Evolutionary conservation across 192 early-diverging fungal species (phyloP), one percentile per base, ranked within the genome.

Genomic region (Backusella westeae): DNA sequence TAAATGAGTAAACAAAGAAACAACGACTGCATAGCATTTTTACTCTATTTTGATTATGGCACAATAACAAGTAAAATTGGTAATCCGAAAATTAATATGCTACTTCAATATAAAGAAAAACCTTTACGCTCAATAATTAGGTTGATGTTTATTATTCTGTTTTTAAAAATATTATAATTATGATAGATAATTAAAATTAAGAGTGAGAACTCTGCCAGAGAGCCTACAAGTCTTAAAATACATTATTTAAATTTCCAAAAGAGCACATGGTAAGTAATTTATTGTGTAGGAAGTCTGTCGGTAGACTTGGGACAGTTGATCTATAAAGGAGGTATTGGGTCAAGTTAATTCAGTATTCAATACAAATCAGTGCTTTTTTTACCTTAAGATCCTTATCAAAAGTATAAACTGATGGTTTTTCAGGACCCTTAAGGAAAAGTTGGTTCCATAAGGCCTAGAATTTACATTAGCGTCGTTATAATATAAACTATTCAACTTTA

Each of bases 391-490:
- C 44, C 2, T 26, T 14, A 4, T 70, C 63, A 17, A 53, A 78
- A 15, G 34, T 63, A 39, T 56, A 63, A 6, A 19, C 36, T 19
- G 34, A 1, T 23, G 72, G 66, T 7, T 75, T 71, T 10, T 44
- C 44, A 53, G 46, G 21, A 44, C 46, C n/a, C 12, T 69, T 74
- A 36, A 72, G 23, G 44, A 75, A 75, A 19, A 79, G 19, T 3
- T 41, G 70, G 67, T 80, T 80, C 74, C 78, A 80, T 23, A 75
- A 26, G n/a, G 21, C 17, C 76, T 70, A 44, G 1, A 21, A 42
- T 26, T 36, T 59, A 53, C 56, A 19, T 77, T 21, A 29, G 1
- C 4, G n/a, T 21, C 8, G 3, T 44, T 44, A 15, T 17, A 44
- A 44, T 14, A 14, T 44, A 44, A 14, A 14, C 3, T 17, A 44